Evolutionary conservation across 2,329 filamentous ascomycete species (phyloP), one percentile per base, ranked within the genome.

Genomic region (Arthrinium puccinioides): DNA sequence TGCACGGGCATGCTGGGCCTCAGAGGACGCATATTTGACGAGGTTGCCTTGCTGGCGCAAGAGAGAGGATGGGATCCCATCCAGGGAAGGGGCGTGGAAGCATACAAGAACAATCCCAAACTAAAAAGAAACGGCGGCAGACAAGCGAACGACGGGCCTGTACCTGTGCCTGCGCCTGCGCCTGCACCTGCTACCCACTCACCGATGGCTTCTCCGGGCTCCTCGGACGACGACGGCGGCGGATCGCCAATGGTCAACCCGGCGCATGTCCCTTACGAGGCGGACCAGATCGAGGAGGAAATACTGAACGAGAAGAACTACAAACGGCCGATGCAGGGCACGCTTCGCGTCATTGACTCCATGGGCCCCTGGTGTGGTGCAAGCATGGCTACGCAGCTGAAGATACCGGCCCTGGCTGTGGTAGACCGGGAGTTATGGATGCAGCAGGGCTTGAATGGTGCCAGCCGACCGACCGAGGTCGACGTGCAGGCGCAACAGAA

Each of bases 1-100:
- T 84, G 84, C 32, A 79, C 87, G 6, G 74, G 74, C 19, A 79
- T 96, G 8, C 74, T 89, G 1, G 92, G 92, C 1, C 64, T 98
- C 19, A 87, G 86, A 46, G 70, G 73, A 18, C 78, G 90, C 19
- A 72, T 95, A 25, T 62, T 95, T 21, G 74, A 83, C 39, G 89
- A 97, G 50, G 62, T 97, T 1, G 71, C 74, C 4, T 61, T 64
- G 1, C 64, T 95, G 1, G 70, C 92, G 5, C 67, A 79, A 13
- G 65, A 71, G 30, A 69, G 79, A 44, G 85, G 87, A 6, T 97
- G 90, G 87, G 79, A 86, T 48, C 70, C 76, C 0, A 79, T 95
- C 2, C 71, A 73, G 29, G 87, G 83, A 24, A 84, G 82, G 47
- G 82, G 73, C 2, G 73, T 78, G 4, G 78, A 76, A 9, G 65